Evolutionary conservation across 345 rosid species (phyloP).

Genomic region (Boechera stricta): DNA sequence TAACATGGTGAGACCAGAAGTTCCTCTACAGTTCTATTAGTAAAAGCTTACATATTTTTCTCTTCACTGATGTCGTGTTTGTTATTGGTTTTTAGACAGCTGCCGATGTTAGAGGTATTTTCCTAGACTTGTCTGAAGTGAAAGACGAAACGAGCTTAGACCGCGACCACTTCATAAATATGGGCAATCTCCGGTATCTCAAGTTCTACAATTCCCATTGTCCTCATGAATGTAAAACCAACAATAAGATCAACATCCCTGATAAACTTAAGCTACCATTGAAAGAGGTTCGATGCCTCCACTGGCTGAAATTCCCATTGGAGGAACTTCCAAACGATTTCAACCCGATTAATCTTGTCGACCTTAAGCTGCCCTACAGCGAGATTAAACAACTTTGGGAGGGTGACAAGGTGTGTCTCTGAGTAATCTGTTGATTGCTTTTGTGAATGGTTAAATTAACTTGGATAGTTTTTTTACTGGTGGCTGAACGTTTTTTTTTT

Average conservation of each 20-base stretch:
- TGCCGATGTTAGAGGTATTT: constrained; percentile 33
- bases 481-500: neutral
- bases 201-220: constrained; percentile 30
- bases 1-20: neutral
- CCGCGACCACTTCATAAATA: constrained; percentile 4
- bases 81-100: neutral
- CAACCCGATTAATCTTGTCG: constrained; percentile 1
- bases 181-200: constrained; percentile 42
- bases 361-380: constrained; percentile 28
- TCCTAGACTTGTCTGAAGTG: constrained; percentile 32
- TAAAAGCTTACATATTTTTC: neutral
- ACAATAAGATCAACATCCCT: neutral
- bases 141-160: neutral
- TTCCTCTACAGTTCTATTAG: neutral
- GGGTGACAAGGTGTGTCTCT: constrained; percentile 29
- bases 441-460: neutral
- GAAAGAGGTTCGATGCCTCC: constrained; percentile 26
- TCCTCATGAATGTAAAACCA: constrained; percentile 12
- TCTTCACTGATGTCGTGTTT: neutral
- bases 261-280: constrained; percentile 29
- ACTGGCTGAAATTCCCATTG: constrained; percentile 38
- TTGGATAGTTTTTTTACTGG: neutral
- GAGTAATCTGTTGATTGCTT: neutral
- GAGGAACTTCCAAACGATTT: constrained; percentile 34
- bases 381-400: constrained; percentile 38